Percentiles rank a stretch among this genome's conserved stretches.
These are phyloP conservation scores for Phyllosticta citrichinensis DNA, from an alignment of 2,329 filamentous ascomycete species.

Conservation along the genomic window DNA sequence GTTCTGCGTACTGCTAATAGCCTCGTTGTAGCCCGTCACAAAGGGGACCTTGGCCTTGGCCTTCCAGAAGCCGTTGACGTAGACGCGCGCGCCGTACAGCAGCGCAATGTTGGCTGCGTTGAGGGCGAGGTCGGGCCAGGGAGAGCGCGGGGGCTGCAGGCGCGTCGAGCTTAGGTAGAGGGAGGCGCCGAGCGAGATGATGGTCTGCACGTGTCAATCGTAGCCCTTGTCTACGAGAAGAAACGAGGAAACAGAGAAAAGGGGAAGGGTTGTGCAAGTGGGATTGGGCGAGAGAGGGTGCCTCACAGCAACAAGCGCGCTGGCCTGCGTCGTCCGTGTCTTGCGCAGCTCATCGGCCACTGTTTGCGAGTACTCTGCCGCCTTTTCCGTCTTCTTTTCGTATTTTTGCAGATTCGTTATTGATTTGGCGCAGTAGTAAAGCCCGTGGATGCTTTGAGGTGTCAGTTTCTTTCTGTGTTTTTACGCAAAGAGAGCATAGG, in stretches of 20 bases:
- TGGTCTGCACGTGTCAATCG: conserved; percentile 11
- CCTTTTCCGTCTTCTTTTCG: conserved; percentile 25
- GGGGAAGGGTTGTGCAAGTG: not conserved
- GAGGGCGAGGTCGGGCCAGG: conserved; percentile 9
- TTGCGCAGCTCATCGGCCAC: conserved; percentile 24
- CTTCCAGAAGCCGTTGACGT: conserved; percentile 27
- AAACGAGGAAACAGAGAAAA: too few relatives aligned
- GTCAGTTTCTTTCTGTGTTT: not conserved
- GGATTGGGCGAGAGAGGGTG: not conserved
- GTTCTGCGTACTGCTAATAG: conserved; percentile 14
- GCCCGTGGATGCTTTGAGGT: conserved; percentile 16
- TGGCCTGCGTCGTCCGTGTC: conserved; percentile 26
- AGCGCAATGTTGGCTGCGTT: conserved; percentile 14
- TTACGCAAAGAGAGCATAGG: not conserved
- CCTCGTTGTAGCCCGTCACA: conserved; percentile 27
- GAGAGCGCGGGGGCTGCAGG: conserved; percentile 1
- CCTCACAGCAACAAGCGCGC: conserved; percentile 21
- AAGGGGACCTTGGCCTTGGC: conserved; percentile 24
- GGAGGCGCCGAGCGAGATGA: conserved; percentile 18
- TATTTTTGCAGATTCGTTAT: conserved; percentile 27
- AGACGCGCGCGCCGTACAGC: conserved; percentile 12
- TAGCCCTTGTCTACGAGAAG: too few relatives aligned
- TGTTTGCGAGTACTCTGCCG: conserved; percentile 26
- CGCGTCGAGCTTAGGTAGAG: conserved; percentile 14
- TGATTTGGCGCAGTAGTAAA: conserved; percentile 25